phyloP scores from a whole-genome alignment of 768 basidiomycete species.

The Lactarius deliciosus region DNA sequence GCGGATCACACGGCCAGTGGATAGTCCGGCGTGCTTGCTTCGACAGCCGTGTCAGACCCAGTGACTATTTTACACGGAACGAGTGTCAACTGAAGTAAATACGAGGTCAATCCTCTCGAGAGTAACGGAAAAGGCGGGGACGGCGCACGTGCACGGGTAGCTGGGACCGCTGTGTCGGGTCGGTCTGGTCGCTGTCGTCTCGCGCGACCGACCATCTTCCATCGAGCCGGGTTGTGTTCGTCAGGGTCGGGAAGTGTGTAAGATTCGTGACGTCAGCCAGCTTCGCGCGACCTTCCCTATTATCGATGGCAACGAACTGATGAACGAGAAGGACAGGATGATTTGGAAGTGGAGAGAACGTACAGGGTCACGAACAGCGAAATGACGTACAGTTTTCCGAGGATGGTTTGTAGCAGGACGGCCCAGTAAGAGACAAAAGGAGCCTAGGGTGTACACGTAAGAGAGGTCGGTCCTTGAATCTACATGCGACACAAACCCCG shows the following conservation, averaged over 20 bases:
- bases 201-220: background rate
- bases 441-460: constrained; percentile 16
- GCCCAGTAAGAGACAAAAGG: constrained; percentile 32
- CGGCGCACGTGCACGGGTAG: background rate
- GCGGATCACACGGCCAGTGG: background rate
- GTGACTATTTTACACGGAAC: background rate
- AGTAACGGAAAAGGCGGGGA: background rate
- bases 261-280: background rate
- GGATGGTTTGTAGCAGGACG: constrained; percentile 32
- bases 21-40: background rate
- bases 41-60: background rate
- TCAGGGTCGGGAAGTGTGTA: constrained; percentile 19
- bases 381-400: constrained; percentile 37
- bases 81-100: background rate
- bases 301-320: background rate
- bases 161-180: background rate
- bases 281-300: constrained; percentile 20
- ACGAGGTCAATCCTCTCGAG: background rate
- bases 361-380: constrained; percentile 36
- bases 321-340: background rate
- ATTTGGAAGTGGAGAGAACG: background rate
- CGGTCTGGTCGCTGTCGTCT: background rate
- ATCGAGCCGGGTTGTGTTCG: background rate
- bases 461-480: background rate
- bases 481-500: background rate